These are phyloP conservation scores for Pythium apleroticum DNA, from an alignment of 352 stramenopile genomes.

Conservation along the genomic window DNA sequence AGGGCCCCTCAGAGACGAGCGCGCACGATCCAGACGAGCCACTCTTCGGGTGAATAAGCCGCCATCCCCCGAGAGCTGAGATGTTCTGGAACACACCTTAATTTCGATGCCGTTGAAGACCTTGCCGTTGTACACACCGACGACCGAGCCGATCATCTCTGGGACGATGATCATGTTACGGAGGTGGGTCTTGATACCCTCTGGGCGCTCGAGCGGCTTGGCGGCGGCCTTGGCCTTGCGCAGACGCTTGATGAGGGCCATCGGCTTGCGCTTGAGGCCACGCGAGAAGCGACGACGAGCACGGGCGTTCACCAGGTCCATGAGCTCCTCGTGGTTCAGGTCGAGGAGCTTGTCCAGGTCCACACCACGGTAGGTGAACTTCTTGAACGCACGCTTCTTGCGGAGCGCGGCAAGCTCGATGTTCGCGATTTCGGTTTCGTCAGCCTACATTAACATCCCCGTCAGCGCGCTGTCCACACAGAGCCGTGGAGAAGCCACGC, in stretches of 20 bases:
- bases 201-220: conserved; percentile 96
- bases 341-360: conserved; percentile 99
- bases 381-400: conserved; percentile 99
- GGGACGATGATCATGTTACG: conserved; percentile 99
- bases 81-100: conserved; percentile 93
- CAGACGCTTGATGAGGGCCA: conserved; percentile 99
- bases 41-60: conserved; percentile 79
- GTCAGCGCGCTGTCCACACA: background rate
- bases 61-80: conserved; percentile 78
- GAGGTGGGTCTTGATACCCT: conserved; percentile 99
- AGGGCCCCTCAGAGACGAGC: background rate
- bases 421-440: conserved; percentile 68
- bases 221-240: conserved; percentile 99
- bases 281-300: conserved; percentile 98
- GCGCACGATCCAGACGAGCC: conserved; percentile 12
- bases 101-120: conserved; percentile 99
- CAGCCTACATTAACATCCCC: conserved; percentile 27
- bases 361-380: conserved; percentile 99
- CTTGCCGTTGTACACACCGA: conserved; percentile 99
- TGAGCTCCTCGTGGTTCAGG: conserved; percentile 99
- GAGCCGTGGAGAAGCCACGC: too few species aligned
- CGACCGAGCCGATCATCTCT: conserved; percentile 99
- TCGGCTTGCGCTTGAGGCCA: conserved; percentile 99
- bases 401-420: conserved; percentile 93
- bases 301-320: conserved; percentile 97